These are phyloP conservation scores for Solanum neorickii DNA, from an alignment of 257 asterid species.

Conservation along the genomic window DNA sequence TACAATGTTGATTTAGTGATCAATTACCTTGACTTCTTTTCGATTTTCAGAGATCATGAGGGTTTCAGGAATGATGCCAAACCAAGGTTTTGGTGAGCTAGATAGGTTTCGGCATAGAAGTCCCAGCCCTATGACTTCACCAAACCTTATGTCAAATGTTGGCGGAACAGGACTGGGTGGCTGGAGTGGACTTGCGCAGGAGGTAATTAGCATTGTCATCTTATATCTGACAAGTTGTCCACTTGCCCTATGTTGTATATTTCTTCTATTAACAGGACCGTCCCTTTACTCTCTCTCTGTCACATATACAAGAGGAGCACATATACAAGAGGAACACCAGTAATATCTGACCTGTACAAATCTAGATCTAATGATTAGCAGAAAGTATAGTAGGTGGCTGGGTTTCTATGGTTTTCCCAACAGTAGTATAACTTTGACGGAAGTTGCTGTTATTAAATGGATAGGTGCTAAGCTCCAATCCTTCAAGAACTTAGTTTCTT, in stretches of 20 bases:
- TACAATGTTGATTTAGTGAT: neutral
- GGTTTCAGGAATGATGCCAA: constrained; percentile 69
- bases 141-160: constrained; percentile 58
- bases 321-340: neutral
- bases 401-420: neutral
- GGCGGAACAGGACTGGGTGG: constrained; percentile 52
- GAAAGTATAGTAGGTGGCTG: neutral
- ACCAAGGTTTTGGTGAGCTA: constrained; percentile 67
- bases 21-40: neutral
- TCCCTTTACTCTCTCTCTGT: neutral
- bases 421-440: neutral
- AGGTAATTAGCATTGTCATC: constrained; percentile 22
- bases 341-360: neutral
- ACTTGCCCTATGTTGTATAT: neutral
- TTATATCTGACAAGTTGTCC: neutral
- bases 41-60: constrained; percentile 48
- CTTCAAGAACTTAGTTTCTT: neutral
- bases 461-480: neutral
- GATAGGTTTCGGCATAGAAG: constrained; percentile 86
- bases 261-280: neutral
- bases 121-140: constrained; percentile 96
- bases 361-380: neutral
- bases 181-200: constrained; percentile 82
- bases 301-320: neutral
- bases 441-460: neutral